phyloP scores from a whole-genome alignment of 371 early-diverging fungal species.

The Mucor velutinosus region DNA sequence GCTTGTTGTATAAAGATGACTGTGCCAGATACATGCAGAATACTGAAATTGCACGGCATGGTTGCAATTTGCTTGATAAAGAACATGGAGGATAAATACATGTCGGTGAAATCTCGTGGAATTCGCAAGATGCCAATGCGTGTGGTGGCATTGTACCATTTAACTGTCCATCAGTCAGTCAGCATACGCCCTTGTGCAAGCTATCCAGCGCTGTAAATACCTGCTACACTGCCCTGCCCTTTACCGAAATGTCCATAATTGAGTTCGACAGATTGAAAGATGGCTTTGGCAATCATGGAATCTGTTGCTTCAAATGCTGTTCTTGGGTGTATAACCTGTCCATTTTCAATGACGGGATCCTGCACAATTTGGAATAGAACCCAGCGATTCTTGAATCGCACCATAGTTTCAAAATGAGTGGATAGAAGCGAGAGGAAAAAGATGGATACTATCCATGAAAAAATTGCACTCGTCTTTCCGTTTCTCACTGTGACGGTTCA shows the following conservation, averaged over 20 bases:
- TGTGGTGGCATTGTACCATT: conserved; percentile 46
- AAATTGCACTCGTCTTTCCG: too few relatives aligned
- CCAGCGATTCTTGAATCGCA: conserved; percentile 52
- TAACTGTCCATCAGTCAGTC: conserved; percentile 20
- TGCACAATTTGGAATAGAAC: conserved; percentile 45
- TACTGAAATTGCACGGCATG: conserved; percentile 33
- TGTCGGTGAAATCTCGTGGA: conserved; percentile 39
- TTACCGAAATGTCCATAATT: conserved; percentile 46
- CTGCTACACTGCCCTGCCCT: conserved; percentile 30
- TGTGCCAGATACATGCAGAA: conserved; percentile 43
- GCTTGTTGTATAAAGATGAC: conserved; percentile 40
- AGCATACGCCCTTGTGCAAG: not conserved
- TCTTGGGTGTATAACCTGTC: conserved; percentile 27
- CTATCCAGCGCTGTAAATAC: conserved; percentile 4
- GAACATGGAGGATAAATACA: conserved; percentile 39
- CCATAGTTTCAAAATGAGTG: conserved; percentile 25
- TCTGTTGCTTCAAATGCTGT: conserved; percentile 26
- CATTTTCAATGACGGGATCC: conserved; percentile 37
- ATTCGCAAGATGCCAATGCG: conserved; percentile 42
- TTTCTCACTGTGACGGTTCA: too few relatives aligned
- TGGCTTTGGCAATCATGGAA: conserved; percentile 17
- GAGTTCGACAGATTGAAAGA: conserved; percentile 28
- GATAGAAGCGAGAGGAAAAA: not conserved
- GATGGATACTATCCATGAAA: not conserved
- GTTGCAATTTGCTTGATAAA: conserved; percentile 39